phyloP scores from a whole-genome alignment of 441 rosid species.

The Adansonia madagascariensis region DNA sequence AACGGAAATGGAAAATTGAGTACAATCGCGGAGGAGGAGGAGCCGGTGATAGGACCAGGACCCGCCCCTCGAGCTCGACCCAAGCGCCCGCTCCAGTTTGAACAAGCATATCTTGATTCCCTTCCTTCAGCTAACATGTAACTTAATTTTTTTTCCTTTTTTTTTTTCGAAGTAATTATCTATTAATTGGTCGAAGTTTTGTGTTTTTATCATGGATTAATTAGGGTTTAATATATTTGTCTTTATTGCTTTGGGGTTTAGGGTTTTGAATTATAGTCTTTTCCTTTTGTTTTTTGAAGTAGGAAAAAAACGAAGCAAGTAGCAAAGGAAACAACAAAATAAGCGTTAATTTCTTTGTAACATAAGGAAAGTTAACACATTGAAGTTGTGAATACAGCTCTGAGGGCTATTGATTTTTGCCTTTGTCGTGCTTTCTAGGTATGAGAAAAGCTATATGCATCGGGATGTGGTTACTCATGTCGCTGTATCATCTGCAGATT shows the following conservation, averaged over 20 bases:
- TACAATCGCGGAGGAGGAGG: constrained; percentile 42
- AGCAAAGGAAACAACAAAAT: neutral
- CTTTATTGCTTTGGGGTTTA: constrained; percentile 7
- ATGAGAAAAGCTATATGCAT: constrained; percentile 96
- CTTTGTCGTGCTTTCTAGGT: constrained; percentile 49
- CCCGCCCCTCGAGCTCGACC: constrained; percentile 69
- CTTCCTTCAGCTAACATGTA: constrained; percentile 94
- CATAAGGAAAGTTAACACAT: neutral
- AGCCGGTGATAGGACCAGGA: constrained; percentile 65
- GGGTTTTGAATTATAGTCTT: neutral
- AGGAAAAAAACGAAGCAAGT: neutral
- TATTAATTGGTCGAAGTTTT: neutral
- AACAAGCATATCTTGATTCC: constrained; percentile 83
- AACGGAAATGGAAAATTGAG: constrained; percentile 41
- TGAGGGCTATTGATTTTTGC: neutral
- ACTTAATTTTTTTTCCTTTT: constrained; percentile 14
- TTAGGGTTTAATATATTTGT: neutral
- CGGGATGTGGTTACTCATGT: constrained; percentile 94
- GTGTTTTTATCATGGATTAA: neutral
- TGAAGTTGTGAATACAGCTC: neutral
- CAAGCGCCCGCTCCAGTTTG: constrained; percentile 93
- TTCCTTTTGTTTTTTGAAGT: neutral
- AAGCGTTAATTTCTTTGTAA: neutral
- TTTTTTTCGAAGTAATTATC: neutral
- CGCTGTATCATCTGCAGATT: constrained; percentile 91